phyloP scores from a whole-genome alignment of 257 asterid species.

The Apocynum venetum region DNA sequence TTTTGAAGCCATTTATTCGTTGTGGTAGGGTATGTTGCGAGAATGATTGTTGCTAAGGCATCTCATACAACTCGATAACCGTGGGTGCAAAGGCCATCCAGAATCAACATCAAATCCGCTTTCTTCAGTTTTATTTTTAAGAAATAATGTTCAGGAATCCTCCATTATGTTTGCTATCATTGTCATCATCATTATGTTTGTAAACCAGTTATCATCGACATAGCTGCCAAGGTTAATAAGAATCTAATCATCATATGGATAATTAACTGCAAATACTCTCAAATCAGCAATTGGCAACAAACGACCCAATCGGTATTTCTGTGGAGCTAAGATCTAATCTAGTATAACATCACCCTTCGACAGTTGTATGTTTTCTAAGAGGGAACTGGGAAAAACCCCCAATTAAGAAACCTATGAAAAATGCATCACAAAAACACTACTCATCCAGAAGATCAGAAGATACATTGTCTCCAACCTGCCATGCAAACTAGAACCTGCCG shows the following conservation, averaged over 20 bases:
- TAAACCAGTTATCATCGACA: no score
- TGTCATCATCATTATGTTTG: neutral
- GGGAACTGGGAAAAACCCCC: slow-evolving; percentile 32
- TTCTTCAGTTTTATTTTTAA: neutral
- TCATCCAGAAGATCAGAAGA: slow-evolving; percentile 34
- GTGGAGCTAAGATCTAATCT: slow-evolving; percentile 22
- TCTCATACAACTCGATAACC: neutral
- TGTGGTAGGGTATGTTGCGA: slow-evolving; percentile 33
- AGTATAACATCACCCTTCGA: slow-evolving; percentile 25
- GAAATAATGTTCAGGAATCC: neutral
- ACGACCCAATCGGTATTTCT: neutral
- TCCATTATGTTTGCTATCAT: neutral
- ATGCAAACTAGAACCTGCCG: neutral
- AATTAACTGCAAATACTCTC: neutral
- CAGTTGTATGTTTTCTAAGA: slow-evolving; percentile 19
- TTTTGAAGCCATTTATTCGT: slow-evolving; percentile 23
- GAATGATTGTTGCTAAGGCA: slow-evolving; percentile 28
- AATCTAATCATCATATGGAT: neutral
- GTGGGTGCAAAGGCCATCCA: neutral
- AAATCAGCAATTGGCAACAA: slow-evolving; percentile 15
- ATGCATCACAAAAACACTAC: slow-evolving; percentile 23
- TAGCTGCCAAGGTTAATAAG: neutral
- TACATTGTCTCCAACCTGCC: neutral
- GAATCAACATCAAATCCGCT: neutral
- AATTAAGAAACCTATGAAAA: slow-evolving; percentile 30